Evolutionary conservation across 2,329 filamentous ascomycete genomes (phyloP).

Genomic region (Chrysoporthe austroafricana): DNA sequence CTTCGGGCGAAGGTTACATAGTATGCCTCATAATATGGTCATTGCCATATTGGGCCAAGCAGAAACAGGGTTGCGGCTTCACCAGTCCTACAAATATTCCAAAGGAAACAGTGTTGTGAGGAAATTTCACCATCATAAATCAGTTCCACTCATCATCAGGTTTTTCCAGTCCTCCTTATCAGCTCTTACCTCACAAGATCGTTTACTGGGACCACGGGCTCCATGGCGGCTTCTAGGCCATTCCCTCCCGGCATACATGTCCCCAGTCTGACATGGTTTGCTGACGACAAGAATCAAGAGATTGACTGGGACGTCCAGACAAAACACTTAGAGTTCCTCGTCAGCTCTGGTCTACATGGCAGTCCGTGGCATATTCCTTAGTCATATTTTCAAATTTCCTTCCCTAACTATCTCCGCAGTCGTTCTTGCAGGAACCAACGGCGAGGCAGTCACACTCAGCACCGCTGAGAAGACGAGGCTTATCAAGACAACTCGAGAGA

Average conservation of each 20-base stretch:
- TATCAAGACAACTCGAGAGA: slow-evolving; percentile 63
- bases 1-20: slow-evolving; percentile 1
- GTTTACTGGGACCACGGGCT: slow-evolving; percentile 31
- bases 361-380: slow-evolving; percentile 35
- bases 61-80: too few relatives aligned
- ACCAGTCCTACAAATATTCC: too few relatives aligned
- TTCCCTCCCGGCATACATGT: slow-evolving; percentile 59
- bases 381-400: not conserved
- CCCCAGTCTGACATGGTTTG: slow-evolving; percentile 61
- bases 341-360: slow-evolving; percentile 56
- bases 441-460: slow-evolving; percentile 72
- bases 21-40: not conserved
- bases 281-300: slow-evolving; percentile 50
- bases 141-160: too few relatives aligned
- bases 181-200: too few relatives aligned
- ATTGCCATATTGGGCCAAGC: not conserved
- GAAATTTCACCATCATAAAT: too few relatives aligned
- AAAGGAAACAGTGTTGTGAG: too few relatives aligned
- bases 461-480: slow-evolving; percentile 66
- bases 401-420: slow-evolving; percentile 41
- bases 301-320: slow-evolving; percentile 60
- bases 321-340: slow-evolving; percentile 57
- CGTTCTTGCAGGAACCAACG: slow-evolving; percentile 73
- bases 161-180: too few relatives aligned
- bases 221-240: slow-evolving; percentile 37